Evolutionary conservation across 768 basidiomycete species (phyloP).

Genomic region (Podaxis sp.): DNA sequence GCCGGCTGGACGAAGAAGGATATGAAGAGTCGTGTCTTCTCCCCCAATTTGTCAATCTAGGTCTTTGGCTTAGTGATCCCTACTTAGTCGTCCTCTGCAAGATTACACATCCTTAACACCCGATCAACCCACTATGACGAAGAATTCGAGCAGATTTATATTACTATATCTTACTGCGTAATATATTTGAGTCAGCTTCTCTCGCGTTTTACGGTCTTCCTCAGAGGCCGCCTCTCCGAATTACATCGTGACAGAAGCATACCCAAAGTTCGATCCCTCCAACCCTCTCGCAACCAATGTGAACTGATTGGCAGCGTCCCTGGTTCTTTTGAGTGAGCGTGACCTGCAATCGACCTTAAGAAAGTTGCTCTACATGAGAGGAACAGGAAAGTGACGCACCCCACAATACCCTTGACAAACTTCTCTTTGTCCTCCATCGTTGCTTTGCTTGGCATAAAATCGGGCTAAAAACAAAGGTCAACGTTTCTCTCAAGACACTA

Average conservation of each 20-base stretch:
- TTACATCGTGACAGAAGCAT: constrained; percentile 49
- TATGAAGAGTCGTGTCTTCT: not conserved
- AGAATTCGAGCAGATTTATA: not conserved
- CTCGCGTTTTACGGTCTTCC: not conserved
- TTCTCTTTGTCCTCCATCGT: constrained; percentile 73
- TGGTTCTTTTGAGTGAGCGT: constrained; percentile 66
- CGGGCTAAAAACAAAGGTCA: constrained; percentile 42
- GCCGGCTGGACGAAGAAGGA: not conserved
- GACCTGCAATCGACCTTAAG: constrained; percentile 40
- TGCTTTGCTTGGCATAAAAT: constrained; percentile 74
- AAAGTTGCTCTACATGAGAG: not conserved
- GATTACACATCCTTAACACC: not conserved
- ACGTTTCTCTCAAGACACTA: not conserved
- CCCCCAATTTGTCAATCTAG: not conserved
- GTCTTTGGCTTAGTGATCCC: not conserved
- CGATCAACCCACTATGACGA: not conserved
- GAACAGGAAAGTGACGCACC: constrained; percentile 39
- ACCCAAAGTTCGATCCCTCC: constrained; percentile 85
- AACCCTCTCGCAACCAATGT: constrained; percentile 80
- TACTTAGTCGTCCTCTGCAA: not conserved
- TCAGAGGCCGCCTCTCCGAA: not conserved
- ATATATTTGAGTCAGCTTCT: not conserved
- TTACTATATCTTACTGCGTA: not conserved
- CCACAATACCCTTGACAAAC: constrained; percentile 68
- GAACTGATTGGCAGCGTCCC: constrained; percentile 87